These are phyloP conservation scores for Spinacia oleracea DNA, from an alignment of 179 eudicot genomes.

Conservation along the genomic window DNA sequence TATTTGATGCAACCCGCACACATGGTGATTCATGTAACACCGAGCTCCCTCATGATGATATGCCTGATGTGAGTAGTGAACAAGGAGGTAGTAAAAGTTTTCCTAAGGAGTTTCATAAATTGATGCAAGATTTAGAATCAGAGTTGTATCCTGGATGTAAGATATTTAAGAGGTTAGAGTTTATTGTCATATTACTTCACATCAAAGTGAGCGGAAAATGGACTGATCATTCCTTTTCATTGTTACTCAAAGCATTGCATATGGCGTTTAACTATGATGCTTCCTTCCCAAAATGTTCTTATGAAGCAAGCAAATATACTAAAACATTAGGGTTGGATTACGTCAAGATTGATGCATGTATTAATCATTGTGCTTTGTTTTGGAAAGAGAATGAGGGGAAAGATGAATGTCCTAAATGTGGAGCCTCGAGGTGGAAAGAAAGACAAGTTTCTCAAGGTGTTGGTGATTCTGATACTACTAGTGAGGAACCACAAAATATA, in stretches of 20 bases:
- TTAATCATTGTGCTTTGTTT: not conserved
- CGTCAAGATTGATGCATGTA: not conserved
- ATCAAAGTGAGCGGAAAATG: not conserved
- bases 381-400: no score
- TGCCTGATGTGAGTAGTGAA: not conserved
- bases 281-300: not conserved
- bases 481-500: not conserved
- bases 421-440: constrained; percentile 1
- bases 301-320: not conserved
- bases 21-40: not conserved
- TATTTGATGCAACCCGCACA: not conserved
- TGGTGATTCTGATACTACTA: not conserved
- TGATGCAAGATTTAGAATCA: not conserved
- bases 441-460: not conserved
- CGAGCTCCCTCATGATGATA: not conserved
- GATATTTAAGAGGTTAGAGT: not conserved
- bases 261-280: not conserved
- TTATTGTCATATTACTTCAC: not conserved
- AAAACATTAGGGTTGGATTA: not conserved
- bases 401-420: not conserved
- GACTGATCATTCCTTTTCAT: not conserved
- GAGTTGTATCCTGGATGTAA: constrained; percentile 1
- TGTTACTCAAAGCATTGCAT: not conserved
- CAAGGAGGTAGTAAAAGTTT: not conserved
- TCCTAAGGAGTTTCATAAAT: not conserved